Percentiles rank a stretch among this genome's conserved stretches.
Conservation (phyloP, 805 yeast genomes). For the Ogataea pini region DNA sequence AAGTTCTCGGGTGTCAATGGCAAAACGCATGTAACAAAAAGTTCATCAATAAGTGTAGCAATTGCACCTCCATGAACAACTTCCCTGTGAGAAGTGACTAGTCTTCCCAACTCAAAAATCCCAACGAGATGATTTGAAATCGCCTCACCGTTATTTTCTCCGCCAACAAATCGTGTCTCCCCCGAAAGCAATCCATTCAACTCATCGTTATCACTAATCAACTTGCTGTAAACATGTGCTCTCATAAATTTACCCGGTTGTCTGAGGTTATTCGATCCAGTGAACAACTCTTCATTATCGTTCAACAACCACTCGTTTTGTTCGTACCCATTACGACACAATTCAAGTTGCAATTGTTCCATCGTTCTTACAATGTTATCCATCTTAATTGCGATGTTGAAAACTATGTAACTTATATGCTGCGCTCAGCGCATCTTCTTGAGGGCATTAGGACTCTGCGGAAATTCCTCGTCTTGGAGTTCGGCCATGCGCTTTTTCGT, state of each 20-base stretch:
- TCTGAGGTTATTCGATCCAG: slow-evolving; percentile 29
- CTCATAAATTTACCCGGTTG: slow-evolving; percentile 23
- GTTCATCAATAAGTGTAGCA: slow-evolving; percentile 56
- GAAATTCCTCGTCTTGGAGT: slow-evolving; percentile 14
- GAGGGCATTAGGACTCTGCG: slow-evolving; percentile 19
- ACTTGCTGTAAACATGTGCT: slow-evolving; percentile 23
- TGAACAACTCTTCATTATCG: slow-evolving; percentile 28
- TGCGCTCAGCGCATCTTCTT: slow-evolving; percentile 19
- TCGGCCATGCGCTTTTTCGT: slow-evolving; percentile 22
- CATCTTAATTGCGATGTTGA: background rate
- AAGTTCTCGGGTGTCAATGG: slow-evolving; percentile 43
- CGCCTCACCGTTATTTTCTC: background rate
- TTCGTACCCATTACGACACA: background rate
- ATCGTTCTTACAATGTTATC: background rate
- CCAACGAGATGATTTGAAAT: slow-evolving; percentile 43
- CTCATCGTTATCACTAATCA: slow-evolving; percentile 9
- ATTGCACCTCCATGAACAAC: slow-evolving; percentile 55
- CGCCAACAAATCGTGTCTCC: slow-evolving; percentile 5
- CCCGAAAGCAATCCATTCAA: background rate
- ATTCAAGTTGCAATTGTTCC: no score
- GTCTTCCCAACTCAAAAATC: slow-evolving; percentile 47
- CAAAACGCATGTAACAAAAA: slow-evolving; percentile 51
- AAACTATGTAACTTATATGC: background rate
- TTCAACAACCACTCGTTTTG: slow-evolving; percentile 25
- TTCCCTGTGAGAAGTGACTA: slow-evolving; percentile 49